A percentile compares a stretch with the other conserved stretches of the same genome.
These are phyloP conservation scores for Pythium dissotocum DNA, from an alignment of 352 stramenopile genomes.

Conservation along the genomic window DNA sequence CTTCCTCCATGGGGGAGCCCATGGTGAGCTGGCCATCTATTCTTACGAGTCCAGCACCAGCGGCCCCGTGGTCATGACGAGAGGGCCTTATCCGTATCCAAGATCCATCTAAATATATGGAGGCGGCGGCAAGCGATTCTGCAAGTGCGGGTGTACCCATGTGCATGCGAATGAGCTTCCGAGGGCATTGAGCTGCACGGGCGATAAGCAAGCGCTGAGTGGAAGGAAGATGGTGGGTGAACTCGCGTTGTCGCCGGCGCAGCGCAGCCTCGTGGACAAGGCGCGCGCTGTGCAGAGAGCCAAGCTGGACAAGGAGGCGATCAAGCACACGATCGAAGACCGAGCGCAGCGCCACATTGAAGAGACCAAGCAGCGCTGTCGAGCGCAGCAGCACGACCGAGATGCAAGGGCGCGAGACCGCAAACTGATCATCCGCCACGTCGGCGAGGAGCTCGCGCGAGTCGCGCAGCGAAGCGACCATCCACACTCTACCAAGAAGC, in stretches of 20 bases:
- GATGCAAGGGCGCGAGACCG: slow-evolving; percentile 28
- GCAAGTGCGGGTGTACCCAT: not conserved
- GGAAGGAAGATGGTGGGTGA: not conserved
- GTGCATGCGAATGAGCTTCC: slow-evolving; percentile 1
- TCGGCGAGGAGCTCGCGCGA: slow-evolving; percentile 57
- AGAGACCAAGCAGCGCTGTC: slow-evolving; percentile 38
- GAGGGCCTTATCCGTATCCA: not conserved
- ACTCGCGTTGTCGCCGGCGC: slow-evolving; percentile 50
- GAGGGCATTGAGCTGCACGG: not conserved
- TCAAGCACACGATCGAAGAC: slow-evolving; percentile 38
- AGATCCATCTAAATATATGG: not conserved
- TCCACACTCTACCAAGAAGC: slow-evolving; percentile 5
- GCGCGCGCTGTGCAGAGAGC: slow-evolving; percentile 42
- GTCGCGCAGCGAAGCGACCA: slow-evolving; percentile 37
- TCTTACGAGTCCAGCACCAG: not conserved
- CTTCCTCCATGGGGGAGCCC: not conserved
- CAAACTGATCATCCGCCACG: slow-evolving; percentile 60
- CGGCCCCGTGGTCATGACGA: not conserved
- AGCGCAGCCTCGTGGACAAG: slow-evolving; percentile 57
- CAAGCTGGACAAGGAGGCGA: slow-evolving; percentile 39
- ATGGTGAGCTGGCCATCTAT: not conserved
- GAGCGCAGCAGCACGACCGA: slow-evolving; percentile 17
- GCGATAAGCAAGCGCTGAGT: not conserved
- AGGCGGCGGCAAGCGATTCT: not conserved
- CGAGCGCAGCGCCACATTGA: slow-evolving; percentile 31